A percentile compares a stretch with the other conserved stretches of the same genome.
Evolutionary conservation across 306 rosid genomes (phyloP).

Genomic region (Ziziphus jujuba): DNA sequence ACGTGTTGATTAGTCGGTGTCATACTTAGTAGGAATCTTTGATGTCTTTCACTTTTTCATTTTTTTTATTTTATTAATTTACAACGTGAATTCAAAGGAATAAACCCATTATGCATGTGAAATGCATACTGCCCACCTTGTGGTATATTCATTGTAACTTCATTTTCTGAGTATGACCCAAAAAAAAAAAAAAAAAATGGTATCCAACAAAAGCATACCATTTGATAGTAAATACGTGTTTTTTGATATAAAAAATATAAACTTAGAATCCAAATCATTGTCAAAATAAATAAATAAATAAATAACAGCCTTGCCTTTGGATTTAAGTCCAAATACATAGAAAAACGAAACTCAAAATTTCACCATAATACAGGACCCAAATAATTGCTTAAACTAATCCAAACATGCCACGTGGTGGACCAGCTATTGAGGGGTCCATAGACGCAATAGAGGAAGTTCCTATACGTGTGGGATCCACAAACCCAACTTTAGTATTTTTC

Average conservation of each 20-base stretch:
- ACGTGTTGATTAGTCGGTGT: constrained; percentile 5
- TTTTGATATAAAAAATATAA: no score
- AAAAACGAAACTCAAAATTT: neutral
- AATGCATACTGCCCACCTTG: neutral
- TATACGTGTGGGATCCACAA: constrained; percentile 3
- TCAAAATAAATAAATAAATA: no score
- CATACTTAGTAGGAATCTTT: neutral
- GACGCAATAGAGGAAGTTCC: neutral
- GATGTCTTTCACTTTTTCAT: neutral
- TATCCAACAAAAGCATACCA: neutral
- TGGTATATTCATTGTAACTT: neutral
- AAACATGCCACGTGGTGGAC: constrained; percentile 27
- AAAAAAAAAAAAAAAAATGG: neutral
- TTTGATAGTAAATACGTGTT: neutral
- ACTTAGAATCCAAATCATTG: no score
- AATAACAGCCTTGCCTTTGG: neutral
- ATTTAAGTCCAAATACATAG: neutral
- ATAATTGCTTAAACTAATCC: constrained; percentile 6
- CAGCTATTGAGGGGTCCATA: neutral
- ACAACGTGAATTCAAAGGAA: constrained; percentile 10
- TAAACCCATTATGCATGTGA: constrained; percentile 3
- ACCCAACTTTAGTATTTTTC: neutral
- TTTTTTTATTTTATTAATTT: neutral
- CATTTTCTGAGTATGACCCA: neutral
- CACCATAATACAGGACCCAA: neutral